Evolutionary conservation across 345 rosid genomes (phyloP), one percentile per base, ranked within the genome.

Genomic region (Trapa bicornis): DNA sequence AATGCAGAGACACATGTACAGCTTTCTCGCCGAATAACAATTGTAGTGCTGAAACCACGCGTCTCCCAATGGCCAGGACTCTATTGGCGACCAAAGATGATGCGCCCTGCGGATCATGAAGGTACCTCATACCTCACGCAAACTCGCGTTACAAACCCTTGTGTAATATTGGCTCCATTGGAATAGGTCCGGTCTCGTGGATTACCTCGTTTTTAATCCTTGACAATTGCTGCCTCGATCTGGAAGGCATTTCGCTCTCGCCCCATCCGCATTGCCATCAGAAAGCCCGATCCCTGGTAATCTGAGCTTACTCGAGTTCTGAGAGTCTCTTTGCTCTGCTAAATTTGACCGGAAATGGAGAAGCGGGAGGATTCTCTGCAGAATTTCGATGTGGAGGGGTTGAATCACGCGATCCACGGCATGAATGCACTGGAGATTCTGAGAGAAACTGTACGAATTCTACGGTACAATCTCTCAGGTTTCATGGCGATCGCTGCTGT

Each of bases 361-460:
- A 10, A 45, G 14, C 66, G 47, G 65, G 80, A 69, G 6, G 67
- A 84, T 78, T 72, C 72, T 47, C 69, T 73, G 65, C 74, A 50
- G 41, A 71, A 50, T 70, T 67, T 83, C 53, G 87, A 83, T 75
- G 38, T 76, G 22, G 87, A 82, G 63, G 65, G 79, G 60, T 66
- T 78, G 37, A 50, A 74, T 22, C 11, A 56, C 73, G 71, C 33
- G 53, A 78, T 84, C 68, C 87, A 75, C 72, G 79, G 96, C 43
- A 81, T 83, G 94, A 88, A 80, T 60, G 97, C 97, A 3, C 69
- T 87, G 68, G 97, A 90, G 83, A 93, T 93, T 75, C 72, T 93
- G 76, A 83, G 94, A 68, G 97, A 93, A 80, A 85, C 97, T 9
- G 84, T 88, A 45, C 77, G 96, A 67, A 88, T 93, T 64, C 89